A percentile compares a stretch with the other conserved stretches of the same genome.
Evolutionary conservation across 2,329 filamentous ascomycete species (phyloP).

Genomic region (Rutstroemia sp.): DNA sequence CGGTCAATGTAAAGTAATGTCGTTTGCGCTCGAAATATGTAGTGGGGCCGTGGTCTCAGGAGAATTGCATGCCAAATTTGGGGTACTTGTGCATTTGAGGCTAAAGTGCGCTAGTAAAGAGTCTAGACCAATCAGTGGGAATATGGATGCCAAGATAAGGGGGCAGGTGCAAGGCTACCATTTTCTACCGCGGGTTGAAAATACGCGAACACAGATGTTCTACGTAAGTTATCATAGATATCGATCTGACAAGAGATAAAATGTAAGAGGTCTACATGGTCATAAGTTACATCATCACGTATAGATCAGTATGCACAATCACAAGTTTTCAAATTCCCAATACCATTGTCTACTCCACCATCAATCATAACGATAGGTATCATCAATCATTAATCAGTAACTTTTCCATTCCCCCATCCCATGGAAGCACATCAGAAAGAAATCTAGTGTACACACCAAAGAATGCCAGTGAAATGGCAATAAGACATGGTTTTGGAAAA

Average conservation of each 20-base stretch:
- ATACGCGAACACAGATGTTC: neutral
- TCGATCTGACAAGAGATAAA: too few species aligned
- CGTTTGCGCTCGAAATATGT: neutral
- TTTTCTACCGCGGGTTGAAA: neutral
- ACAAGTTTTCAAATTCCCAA: neutral
- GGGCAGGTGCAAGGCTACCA: neutral
- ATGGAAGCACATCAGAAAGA: constrained; percentile 28
- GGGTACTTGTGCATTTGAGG: neutral
- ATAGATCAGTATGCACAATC: neutral
- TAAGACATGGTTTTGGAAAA: constrained; percentile 29
- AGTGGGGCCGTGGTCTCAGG: neutral
- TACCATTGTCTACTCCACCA: constrained; percentile 12
- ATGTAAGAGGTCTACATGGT: too few species aligned
- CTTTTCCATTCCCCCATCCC: constrained; percentile 29
- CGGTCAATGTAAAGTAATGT: neutral
- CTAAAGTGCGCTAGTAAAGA: neutral
- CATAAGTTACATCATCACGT: neutral
- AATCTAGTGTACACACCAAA: constrained; percentile 33
- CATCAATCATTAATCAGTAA: constrained; percentile 23
- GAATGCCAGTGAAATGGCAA: constrained; percentile 32
- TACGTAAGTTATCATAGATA: too few species aligned
- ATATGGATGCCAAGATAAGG: neutral
- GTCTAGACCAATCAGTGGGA: constrained; percentile 5
- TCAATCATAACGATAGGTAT: constrained; percentile 16
- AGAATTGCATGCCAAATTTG: constrained; percentile 2